A percentile compares a stretch with the other conserved stretches of the same genome.
These are phyloP conservation scores for Nigrospora sphaerica DNA, from an alignment of 2,329 filamentous ascomycete genomes.

Conservation along the genomic window DNA sequence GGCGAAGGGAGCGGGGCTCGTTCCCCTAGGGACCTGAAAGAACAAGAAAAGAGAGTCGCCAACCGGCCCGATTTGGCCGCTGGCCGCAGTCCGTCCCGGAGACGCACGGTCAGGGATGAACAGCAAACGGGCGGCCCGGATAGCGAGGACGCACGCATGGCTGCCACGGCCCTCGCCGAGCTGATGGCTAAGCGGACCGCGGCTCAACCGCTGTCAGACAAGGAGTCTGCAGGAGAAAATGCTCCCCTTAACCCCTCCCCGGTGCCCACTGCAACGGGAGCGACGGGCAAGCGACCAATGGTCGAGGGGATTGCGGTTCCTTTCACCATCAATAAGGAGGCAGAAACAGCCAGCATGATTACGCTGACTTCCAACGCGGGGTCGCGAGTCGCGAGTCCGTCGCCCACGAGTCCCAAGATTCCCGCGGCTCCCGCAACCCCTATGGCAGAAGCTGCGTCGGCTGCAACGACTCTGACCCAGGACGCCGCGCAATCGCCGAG, in stretches of 20 bases:
- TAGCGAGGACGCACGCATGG: conserved; percentile 17
- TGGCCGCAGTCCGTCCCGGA: conserved; percentile 33
- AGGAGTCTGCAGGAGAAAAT: conserved; percentile 22
- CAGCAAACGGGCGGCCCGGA: conserved; percentile 32
- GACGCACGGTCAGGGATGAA: conserved; percentile 42
- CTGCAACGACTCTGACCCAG: conserved; percentile 6
- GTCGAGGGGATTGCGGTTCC: conserved; percentile 65
- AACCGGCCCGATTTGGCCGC: conserved; percentile 7
- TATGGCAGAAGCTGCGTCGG: not conserved
- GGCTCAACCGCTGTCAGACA: conserved; percentile 24
- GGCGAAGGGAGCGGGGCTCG: conserved; percentile 37
- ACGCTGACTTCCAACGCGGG: conserved; percentile 46
- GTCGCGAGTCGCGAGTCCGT: conserved; percentile 22
- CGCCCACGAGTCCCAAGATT: conserved; percentile 23
- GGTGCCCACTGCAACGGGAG: conserved; percentile 38
- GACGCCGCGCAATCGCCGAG: not conserved
- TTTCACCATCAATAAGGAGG: conserved; percentile 59
- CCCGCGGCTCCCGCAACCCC: not conserved
- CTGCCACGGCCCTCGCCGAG: conserved; percentile 32
- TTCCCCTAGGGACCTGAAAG: conserved; percentile 31
- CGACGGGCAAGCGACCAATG: conserved; percentile 56
- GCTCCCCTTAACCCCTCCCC: conserved; percentile 36
- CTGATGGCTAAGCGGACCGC: conserved; percentile 34
- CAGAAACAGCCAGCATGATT: conserved; percentile 62
- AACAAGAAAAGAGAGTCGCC: conserved; percentile 23